A percentile compares a stretch with the other conserved stretches of the same genome.
phyloP scores from a whole-genome alignment of 2,329 filamentous ascomycete genomes.

The Exophiala dermatitidis region DNA sequence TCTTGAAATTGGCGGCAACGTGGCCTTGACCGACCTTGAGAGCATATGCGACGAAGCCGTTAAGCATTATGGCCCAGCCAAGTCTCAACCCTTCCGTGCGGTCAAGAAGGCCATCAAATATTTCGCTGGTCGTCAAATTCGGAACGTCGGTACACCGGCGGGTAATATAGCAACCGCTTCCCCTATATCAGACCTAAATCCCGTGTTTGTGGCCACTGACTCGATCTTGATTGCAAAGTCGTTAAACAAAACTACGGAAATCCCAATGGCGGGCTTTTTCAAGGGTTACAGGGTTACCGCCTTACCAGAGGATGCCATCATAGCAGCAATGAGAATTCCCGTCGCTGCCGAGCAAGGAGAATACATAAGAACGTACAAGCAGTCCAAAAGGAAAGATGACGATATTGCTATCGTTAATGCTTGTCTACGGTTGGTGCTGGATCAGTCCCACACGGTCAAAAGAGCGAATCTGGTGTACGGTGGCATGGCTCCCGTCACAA shows the following conservation, averaged over 20 bases:
- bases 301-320: conserved; percentile 71
- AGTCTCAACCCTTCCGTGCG: conserved; percentile 75
- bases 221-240: conserved; percentile 76
- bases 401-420: conserved; percentile 97
- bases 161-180: conserved; percentile 92
- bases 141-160: conserved; percentile 94
- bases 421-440: conserved; percentile 67
- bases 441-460: conserved; percentile 61
- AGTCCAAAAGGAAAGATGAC: conserved; percentile 93
- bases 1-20: conserved; percentile 88
- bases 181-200: conserved; percentile 93
- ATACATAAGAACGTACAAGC: conserved; percentile 85
- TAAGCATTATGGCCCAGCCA: conserved; percentile 63
- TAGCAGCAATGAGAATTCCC: conserved; percentile 81
- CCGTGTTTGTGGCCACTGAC: conserved; percentile 82
- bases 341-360: conserved; percentile 67
- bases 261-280: conserved; percentile 92
- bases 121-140: conserved; percentile 90
- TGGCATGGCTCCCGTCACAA: conserved; percentile 87
- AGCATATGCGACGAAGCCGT: conserved; percentile 72
- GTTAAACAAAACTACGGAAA: conserved; percentile 62
- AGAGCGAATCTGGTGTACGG: conserved; percentile 80
- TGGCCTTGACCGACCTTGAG: conserved; percentile 86
- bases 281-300: conserved; percentile 83
- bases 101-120: conserved; percentile 91